Evolutionary conservation across 768 basidiomycete genomes (phyloP).

Genomic region (Macrolepiota dolichaula): DNA sequence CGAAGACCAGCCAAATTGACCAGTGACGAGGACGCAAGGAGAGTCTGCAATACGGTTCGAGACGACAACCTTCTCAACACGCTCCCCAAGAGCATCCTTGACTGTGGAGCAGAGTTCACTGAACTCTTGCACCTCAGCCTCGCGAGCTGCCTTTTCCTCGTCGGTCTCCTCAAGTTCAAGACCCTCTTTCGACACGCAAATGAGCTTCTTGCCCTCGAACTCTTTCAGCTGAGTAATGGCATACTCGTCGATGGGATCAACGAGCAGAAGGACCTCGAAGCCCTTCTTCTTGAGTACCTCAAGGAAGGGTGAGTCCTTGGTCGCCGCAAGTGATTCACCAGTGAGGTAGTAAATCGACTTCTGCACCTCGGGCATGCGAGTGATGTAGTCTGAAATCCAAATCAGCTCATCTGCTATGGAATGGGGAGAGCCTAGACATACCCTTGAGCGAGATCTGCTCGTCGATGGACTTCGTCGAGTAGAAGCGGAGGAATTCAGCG

Average conservation of each 20-base stretch:
- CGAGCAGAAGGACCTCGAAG: constrained; percentile 95
- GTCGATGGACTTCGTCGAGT: constrained; percentile 90
- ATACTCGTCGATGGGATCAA: constrained; percentile 99
- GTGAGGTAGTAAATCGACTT: constrained; percentile 99
- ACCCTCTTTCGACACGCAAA: constrained; percentile 98
- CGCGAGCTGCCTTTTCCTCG: constrained; percentile 90
- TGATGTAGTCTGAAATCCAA: constrained; percentile 81
- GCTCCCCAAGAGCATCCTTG: constrained; percentile 98
- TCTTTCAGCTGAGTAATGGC: constrained; percentile 99
- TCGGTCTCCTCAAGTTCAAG: constrained; percentile 99
- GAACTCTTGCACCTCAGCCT: constrained; percentile 81
- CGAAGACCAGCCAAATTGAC: constrained; percentile 99
- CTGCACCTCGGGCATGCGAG: constrained; percentile 98
- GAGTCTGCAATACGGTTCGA: constrained; percentile 98
- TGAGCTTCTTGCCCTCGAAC: constrained; percentile 95
- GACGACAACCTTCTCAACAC: constrained; percentile 98
- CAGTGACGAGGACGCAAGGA: constrained; percentile 95
- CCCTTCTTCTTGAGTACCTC: constrained; percentile 99
- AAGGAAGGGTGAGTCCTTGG: constrained; percentile 96
- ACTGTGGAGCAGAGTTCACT: constrained; percentile 88
- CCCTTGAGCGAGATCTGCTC: constrained; percentile 94
- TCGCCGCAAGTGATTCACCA: constrained; percentile 90
- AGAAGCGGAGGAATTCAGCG: constrained; percentile 98
- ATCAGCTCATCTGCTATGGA: background rate
- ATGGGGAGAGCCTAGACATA: constrained; percentile 22